These are phyloP conservation scores for Ceratocystis papillata DNA, from an alignment of 2,329 filamentous ascomycete genomes.

Conservation along the genomic window DNA sequence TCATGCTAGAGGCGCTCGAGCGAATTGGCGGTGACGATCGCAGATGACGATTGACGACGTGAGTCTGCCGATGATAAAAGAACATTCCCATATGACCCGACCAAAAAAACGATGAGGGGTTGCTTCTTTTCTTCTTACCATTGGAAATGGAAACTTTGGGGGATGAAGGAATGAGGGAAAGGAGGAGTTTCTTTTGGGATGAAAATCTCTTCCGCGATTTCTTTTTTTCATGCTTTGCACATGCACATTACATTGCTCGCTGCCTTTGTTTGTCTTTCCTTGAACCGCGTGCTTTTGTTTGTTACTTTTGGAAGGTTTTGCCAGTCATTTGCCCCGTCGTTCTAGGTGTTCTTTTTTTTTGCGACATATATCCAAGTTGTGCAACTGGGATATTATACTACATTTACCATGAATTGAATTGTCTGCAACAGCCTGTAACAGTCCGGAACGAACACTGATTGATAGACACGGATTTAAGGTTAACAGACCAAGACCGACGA, in stretches of 20 bases:
- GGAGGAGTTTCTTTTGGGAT: conserved; percentile 1
- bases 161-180: not conserved
- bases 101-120: not conserved
- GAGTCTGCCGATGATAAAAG: conserved; percentile 11
- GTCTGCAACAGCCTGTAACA: not conserved
- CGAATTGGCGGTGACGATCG: conserved; percentile 54
- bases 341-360: conserved; percentile 7
- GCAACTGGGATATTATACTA: not conserved
- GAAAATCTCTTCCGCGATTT: conserved; percentile 4
- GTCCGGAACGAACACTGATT: too few species aligned
- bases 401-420: conserved; percentile 5
- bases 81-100: conserved; percentile 8
- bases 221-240: conserved; percentile 10
- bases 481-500: too few species aligned
- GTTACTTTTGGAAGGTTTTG: not conserved
- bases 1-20: conserved; percentile 83
- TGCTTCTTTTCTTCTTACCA: not conserved
- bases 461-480: too few species aligned
- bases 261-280: conserved; percentile 13
- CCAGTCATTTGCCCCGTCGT: not conserved
- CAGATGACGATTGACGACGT: conserved; percentile 31
- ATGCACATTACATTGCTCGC: not conserved
- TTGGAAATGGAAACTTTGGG: conserved; percentile 1
- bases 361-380: conserved; percentile 11
- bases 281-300: not conserved